Evolutionary conservation across 148 eudicot genomes (phyloP).

Genomic region (Beta vulgaris): DNA sequence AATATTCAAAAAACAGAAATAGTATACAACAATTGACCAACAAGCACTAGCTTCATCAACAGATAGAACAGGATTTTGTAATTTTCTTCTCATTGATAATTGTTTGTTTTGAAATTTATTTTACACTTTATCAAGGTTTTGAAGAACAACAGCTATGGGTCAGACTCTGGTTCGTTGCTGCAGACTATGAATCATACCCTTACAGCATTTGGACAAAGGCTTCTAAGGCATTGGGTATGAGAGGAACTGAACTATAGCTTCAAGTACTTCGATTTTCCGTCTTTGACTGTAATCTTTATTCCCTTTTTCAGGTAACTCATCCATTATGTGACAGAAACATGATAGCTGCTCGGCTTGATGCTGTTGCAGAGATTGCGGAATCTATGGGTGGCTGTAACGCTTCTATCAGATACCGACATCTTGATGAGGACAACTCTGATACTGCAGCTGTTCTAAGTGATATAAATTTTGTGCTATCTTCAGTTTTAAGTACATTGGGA

Average conservation of each 20-base stretch:
- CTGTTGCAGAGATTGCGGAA: conserved; percentile 77
- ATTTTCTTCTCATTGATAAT: background rate
- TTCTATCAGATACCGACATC: conserved; percentile 28
- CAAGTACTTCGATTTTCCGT: conserved; percentile 9
- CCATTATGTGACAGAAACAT: conserved; percentile 81
- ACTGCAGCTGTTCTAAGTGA: conserved; percentile 40
- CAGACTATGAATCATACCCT: conserved; percentile 80
- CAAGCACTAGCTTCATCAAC: background rate
- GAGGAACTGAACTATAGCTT: conserved; percentile 8
- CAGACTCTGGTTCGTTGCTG: conserved; percentile 82
- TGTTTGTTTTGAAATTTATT: background rate
- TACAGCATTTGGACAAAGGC: conserved; percentile 84
- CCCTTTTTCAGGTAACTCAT: conserved; percentile 66
- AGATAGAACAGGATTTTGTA: background rate
- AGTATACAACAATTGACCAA: background rate
- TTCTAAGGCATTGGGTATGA: conserved; percentile 87
- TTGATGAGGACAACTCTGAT: conserved; percentile 29
- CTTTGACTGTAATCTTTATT: conserved; percentile 18
- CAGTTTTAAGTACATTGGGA: conserved; percentile 62
- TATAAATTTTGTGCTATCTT: conserved; percentile 54
- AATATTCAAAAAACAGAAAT: too few relatives aligned
- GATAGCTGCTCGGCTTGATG: conserved; percentile 86
- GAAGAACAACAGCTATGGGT: conserved; percentile 78
- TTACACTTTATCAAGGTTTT: conserved; percentile 47
- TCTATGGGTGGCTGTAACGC: conserved; percentile 53